phyloP scores from a whole-genome alignment of 257 asterid species.

The Scutellaria galericulata region DNA sequence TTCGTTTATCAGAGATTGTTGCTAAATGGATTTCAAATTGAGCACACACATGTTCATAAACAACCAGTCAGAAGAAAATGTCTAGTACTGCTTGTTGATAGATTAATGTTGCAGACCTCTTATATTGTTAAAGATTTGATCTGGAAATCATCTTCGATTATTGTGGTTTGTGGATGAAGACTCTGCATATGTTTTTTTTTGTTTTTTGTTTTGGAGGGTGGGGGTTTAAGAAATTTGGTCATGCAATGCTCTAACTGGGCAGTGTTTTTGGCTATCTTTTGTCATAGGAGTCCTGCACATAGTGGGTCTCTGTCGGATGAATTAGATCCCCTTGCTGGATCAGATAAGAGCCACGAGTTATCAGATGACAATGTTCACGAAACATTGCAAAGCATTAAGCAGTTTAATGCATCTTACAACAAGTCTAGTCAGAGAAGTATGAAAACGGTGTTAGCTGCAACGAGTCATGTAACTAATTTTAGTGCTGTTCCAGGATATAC shows the following conservation, averaged over 20 bases:
- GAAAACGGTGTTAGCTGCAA: slow-evolving; percentile 46
- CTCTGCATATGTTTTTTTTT: neutral
- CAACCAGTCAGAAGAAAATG: slow-evolving; percentile 8
- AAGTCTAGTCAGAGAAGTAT: slow-evolving; percentile 47
- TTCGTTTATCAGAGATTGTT: slow-evolving; percentile 9
- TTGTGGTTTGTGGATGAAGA: neutral
- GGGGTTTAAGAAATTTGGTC: slow-evolving; percentile 12
- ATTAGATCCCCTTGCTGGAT: slow-evolving; percentile 70
- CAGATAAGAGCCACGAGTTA: slow-evolving; percentile 53
- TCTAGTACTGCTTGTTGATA: neutral
- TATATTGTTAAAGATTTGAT: neutral
- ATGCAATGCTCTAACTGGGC: slow-evolving; percentile 34
- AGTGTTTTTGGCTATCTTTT: slow-evolving; percentile 23
- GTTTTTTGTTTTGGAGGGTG: neutral
- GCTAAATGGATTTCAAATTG: slow-evolving; percentile 16
- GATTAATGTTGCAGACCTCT: neutral
- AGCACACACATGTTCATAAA: slow-evolving; percentile 4
- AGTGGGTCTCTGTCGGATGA: slow-evolving; percentile 69
- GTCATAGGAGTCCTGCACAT: slow-evolving; percentile 71
- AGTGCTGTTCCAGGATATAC: slow-evolving; percentile 57
- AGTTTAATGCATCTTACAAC: slow-evolving; percentile 53
- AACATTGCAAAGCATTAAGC: slow-evolving; percentile 39
- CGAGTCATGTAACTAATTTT: slow-evolving; percentile 42
- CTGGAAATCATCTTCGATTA: neutral
- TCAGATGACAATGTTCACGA: slow-evolving; percentile 52